Evolutionary conservation across 495 filamentous ascomycete genomes (phyloP).

Genomic region (Hypoxylon crocopeplum): DNA sequence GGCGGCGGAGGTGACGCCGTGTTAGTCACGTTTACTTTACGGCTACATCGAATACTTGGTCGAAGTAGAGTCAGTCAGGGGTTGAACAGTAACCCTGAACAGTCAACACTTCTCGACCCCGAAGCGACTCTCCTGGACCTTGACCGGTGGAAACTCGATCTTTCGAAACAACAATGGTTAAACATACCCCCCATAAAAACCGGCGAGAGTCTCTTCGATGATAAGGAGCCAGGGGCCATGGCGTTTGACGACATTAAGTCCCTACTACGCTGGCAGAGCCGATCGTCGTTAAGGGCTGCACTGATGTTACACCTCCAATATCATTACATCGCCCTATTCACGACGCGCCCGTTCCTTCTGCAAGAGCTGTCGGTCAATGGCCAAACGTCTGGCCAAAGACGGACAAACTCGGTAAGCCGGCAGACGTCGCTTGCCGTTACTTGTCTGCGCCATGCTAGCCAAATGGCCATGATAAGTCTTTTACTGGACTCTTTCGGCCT

Average conservation of each 20-base stretch:
- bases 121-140: constrained; percentile 9
- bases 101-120: not conserved
- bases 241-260: constrained; percentile 10
- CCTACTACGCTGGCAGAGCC: constrained; percentile 25
- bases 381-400: not conserved
- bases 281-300: constrained; percentile 28
- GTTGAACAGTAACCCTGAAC: not conserved
- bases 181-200: constrained; percentile 20
- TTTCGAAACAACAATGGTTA: constrained; percentile 11
- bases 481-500: constrained; percentile 21
- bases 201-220: constrained; percentile 16
- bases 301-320: constrained; percentile 42
- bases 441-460: constrained; percentile 15
- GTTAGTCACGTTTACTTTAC: constrained; percentile 6
- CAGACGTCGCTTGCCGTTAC: not conserved
- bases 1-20: constrained; percentile 15
- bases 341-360: constrained; percentile 40
- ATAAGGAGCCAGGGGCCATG: constrained; percentile 16
- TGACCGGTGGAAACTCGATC: constrained; percentile 6
- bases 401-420: not conserved
- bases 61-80: constrained; percentile 9
- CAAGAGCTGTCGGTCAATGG: constrained; percentile 1
- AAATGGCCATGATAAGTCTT: constrained; percentile 13
- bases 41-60: constrained; percentile 12
- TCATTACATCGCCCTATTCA: constrained; percentile 38